Percentiles rank a stretch among this genome's conserved stretches.
phyloP scores from a whole-genome alignment of 1,139 yeast species.

The Yamadazyma dushanensis region DNA sequence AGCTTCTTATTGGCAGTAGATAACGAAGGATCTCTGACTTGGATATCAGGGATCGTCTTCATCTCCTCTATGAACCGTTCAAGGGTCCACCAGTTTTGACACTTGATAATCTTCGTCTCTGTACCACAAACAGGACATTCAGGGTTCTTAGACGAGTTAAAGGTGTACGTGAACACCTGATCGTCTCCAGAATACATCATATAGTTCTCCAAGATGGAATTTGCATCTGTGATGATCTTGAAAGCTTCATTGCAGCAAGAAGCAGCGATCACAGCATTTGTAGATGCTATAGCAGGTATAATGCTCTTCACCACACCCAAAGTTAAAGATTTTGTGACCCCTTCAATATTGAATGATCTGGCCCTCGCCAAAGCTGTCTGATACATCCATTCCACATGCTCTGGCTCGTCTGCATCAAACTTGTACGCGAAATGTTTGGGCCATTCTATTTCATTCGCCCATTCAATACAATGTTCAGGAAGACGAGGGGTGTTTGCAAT shows the following conservation, averaged over 20 bases:
- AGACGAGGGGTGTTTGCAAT: slow-evolving; percentile 91
- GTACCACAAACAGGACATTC: slow-evolving; percentile 79
- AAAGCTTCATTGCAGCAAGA: slow-evolving; percentile 87
- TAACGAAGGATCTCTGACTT: slow-evolving; percentile 52
- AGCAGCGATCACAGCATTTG: slow-evolving; percentile 92
- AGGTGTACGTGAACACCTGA: slow-evolving; percentile 73
- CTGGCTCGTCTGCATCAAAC: slow-evolving; percentile 70
- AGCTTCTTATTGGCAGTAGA: slow-evolving; percentile 42
- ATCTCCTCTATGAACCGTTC: slow-evolving; percentile 49
- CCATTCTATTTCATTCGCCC: slow-evolving; percentile 85
- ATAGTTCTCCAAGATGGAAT: slow-evolving; percentile 72
- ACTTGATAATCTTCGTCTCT: slow-evolving; percentile 31
- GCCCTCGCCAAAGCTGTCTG: slow-evolving; percentile 63
- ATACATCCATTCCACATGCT: slow-evolving; percentile 68
- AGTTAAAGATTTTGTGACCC: slow-evolving; percentile 70
- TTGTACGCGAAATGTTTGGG: slow-evolving; percentile 46
- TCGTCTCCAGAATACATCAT: slow-evolving; percentile 87
- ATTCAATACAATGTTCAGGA: slow-evolving; percentile 94
- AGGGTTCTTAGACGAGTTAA: slow-evolving; percentile 56
- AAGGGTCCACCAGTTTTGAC: slow-evolving; percentile 43
- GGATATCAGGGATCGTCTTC: slow-evolving; percentile 32
- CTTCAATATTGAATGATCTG: slow-evolving; percentile 58
- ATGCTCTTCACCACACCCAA: slow-evolving; percentile 90
- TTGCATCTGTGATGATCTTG: slow-evolving; percentile 69
- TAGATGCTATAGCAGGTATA: slow-evolving; percentile 92